Conservation (phyloP, 345 rosid genomes). For the Eucalyptus coolabah region DNA sequence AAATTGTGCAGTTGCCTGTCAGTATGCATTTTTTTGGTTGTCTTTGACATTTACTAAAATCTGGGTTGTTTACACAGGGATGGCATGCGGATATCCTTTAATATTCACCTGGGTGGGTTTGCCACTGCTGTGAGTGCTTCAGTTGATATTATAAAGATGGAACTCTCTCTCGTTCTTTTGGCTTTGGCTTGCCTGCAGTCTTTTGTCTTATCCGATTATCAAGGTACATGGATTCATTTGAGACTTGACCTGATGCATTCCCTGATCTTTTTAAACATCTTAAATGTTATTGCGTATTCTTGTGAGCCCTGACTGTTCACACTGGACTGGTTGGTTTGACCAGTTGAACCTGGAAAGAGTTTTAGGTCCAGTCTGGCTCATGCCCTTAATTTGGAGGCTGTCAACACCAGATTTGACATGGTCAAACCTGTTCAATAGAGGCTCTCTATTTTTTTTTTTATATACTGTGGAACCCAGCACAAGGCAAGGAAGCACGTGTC, state of each 20-base stretch:
- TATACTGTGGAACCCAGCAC: not conserved
- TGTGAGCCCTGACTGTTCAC: not conserved
- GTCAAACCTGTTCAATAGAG: not conserved
- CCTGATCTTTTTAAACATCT: not conserved
- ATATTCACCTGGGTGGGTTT: not conserved
- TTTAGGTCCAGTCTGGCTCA: not conserved
- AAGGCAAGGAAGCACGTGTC: not conserved
- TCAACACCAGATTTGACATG: not conserved
- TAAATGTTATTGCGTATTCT: not conserved
- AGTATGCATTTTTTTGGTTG: not conserved
- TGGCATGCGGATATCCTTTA: not conserved
- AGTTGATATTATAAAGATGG: conserved; percentile 42
- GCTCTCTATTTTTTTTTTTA: not conserved
- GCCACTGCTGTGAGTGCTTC: not conserved
- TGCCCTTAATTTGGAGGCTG: not conserved
- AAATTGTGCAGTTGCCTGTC: not conserved
- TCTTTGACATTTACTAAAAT: not conserved
- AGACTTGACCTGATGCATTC: not conserved
- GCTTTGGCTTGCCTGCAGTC: conserved; percentile 36
- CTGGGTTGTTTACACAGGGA: not conserved
- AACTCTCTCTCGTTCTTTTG: conserved; percentile 23
- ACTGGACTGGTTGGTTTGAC: not conserved
- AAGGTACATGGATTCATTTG: conserved; percentile 37
- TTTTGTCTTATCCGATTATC: conserved; percentile 45
- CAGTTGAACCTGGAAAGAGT: not conserved